phyloP scores from a whole-genome alignment of 805 yeast genomes.

The Wickerhamomyces chambardii region DNA sequence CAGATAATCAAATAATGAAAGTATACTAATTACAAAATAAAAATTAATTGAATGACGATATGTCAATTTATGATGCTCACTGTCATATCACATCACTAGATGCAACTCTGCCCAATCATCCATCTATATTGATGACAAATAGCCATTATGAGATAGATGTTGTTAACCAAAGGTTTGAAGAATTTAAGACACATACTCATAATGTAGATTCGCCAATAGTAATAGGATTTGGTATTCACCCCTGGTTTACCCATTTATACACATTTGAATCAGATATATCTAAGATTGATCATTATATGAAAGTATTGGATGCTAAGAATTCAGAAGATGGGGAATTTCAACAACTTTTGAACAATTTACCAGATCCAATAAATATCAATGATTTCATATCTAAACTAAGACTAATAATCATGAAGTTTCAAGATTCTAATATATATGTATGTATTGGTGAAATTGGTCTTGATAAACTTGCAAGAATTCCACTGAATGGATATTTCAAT shows the following conservation, averaged over 20 bases:
- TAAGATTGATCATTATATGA: constrained; percentile 47
- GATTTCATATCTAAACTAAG: constrained; percentile 17
- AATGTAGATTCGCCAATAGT: too few species aligned
- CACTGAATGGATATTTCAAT: constrained; percentile 45
- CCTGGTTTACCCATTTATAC: constrained; percentile 80
- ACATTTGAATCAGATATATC: constrained; percentile 16
- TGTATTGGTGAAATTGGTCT: constrained; percentile 90
- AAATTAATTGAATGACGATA: too few species aligned
- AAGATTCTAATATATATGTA: constrained; percentile 5
- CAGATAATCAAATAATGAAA: too few species aligned
- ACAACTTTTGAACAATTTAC: constrained; percentile 36
- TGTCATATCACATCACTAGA: constrained; percentile 21
- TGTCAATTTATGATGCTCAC: constrained; percentile 22
- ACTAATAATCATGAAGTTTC: constrained; percentile 3
- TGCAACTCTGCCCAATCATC: constrained; percentile 21
- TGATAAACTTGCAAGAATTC: constrained; percentile 69
- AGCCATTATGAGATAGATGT: constrained; percentile 29
- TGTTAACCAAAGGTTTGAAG: constrained; percentile 11
- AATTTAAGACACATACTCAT: too few species aligned
- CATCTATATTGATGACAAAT: constrained; percentile 38
- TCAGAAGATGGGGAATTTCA: too few species aligned
- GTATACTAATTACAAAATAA: too few species aligned
- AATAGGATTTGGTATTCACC: constrained; percentile 74
- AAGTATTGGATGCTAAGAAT: constrained; percentile 29
- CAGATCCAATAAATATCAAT: constrained; percentile 47